Evolutionary conservation across 768 basidiomycete genomes (phyloP).

Genomic region (Suillus placidus): DNA sequence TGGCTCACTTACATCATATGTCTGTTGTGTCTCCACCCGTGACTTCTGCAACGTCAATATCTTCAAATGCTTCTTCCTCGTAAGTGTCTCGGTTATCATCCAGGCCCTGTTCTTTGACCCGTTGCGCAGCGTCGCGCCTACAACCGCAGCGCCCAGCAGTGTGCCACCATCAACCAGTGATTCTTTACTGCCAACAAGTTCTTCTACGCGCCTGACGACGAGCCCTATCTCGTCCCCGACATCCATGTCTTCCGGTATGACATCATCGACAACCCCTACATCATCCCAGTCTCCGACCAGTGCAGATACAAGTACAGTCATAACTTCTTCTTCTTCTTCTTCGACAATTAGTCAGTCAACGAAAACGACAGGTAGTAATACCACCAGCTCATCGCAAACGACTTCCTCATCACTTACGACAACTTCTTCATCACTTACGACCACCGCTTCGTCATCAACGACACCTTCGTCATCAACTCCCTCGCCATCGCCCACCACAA

Average conservation of each 20-base stretch:
- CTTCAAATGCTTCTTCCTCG: constrained; percentile 20
- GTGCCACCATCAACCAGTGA: constrained; percentile 14
- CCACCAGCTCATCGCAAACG: constrained; percentile 8
- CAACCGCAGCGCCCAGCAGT: constrained; percentile 21
- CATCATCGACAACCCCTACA: constrained; percentile 19
- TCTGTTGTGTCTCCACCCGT: neutral
- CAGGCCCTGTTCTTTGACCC: constrained; percentile 16
- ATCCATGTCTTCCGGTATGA: constrained; percentile 8
- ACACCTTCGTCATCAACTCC: constrained; percentile 22
- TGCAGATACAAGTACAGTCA: constrained; percentile 13
- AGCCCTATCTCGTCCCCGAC: constrained; percentile 19
- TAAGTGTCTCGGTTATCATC: constrained; percentile 20
- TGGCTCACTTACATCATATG: constrained; percentile 2
- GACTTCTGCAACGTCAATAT: constrained; percentile 16
- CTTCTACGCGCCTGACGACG: constrained; percentile 16
- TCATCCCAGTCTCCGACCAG: constrained; percentile 24
- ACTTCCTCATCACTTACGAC: constrained; percentile 4
- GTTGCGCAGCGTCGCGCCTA: constrained; percentile 17
- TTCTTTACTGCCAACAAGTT: constrained; percentile 14
- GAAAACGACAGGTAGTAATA: constrained; percentile 18
- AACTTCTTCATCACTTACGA: constrained; percentile 17
- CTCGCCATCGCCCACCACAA: constrained; percentile 16
- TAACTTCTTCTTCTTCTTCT: too few species aligned
- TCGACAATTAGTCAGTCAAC: constrained; percentile 22
- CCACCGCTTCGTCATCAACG: constrained; percentile 14